Evolutionary conservation across 2,329 filamentous ascomycete genomes (phyloP).

Genomic region (Xylariaceae sp.): DNA sequence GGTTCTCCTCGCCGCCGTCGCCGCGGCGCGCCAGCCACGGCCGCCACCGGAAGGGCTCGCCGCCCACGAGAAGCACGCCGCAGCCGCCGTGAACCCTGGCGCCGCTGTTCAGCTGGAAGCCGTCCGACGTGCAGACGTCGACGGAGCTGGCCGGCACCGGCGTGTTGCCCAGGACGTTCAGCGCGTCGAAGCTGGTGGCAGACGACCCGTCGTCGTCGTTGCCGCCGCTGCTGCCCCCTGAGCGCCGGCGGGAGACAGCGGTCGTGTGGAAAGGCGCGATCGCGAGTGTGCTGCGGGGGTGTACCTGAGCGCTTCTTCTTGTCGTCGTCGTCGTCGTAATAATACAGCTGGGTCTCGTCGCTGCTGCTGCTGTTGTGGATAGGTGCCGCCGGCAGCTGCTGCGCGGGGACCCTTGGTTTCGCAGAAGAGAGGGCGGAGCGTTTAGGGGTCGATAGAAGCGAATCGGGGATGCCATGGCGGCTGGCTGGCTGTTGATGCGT

Average conservation of each 20-base stretch:
- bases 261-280: constrained; percentile 30
- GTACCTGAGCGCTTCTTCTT: too few relatives aligned
- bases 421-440: constrained; percentile 15
- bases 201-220: constrained; percentile 35
- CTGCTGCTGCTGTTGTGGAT: constrained; percentile 4
- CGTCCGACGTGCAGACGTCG: constrained; percentile 78
- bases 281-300: neutral
- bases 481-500: constrained; percentile 5
- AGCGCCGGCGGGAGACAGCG: constrained; percentile 1
- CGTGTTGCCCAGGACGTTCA: constrained; percentile 78
- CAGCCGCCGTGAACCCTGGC: constrained; percentile 68
- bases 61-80: constrained; percentile 78
- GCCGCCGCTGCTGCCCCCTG: neutral
- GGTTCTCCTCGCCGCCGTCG: constrained; percentile 20
- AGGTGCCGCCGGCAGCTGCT: constrained; percentile 8
- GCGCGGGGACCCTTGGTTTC: constrained; percentile 13
- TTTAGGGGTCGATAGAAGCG: constrained; percentile 22
- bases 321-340: too few relatives aligned
- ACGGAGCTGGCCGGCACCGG: constrained; percentile 80
- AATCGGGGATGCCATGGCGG: constrained; percentile 28
- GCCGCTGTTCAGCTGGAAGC: constrained; percentile 86
- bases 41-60: constrained; percentile 86
- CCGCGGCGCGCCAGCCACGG: constrained; percentile 65
- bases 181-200: constrained; percentile 66
- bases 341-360: too few relatives aligned